Conservation (phyloP, 495 filamentous ascomycete genomes). For the Aspergillus ellipticus region DNA sequence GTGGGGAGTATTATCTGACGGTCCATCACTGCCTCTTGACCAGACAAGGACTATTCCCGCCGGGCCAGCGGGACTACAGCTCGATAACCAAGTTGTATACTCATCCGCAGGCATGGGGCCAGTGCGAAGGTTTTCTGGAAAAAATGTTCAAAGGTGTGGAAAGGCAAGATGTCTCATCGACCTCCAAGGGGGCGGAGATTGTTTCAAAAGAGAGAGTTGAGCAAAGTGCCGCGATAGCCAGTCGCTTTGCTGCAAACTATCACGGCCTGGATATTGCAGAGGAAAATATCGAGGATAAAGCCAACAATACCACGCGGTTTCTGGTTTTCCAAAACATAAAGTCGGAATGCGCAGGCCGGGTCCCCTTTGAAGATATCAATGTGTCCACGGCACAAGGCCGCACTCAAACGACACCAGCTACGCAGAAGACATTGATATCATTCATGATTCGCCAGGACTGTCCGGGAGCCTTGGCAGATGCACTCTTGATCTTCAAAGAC, state of each 20-base stretch:
- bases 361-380: slow-evolving; percentile 19
- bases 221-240: slow-evolving; percentile 72
- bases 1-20: slow-evolving; percentile 75
- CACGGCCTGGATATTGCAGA: slow-evolving; percentile 66
- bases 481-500: slow-evolving; percentile 70
- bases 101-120: slow-evolving; percentile 92
- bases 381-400: slow-evolving; percentile 4
- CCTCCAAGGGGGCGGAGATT: slow-evolving; percentile 75
- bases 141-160: slow-evolving; percentile 65
- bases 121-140: slow-evolving; percentile 75
- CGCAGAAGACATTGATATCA: slow-evolving; percentile 68
- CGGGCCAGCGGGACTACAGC: slow-evolving; percentile 24
- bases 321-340: slow-evolving; percentile 61
- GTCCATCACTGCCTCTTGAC: slow-evolving; percentile 84
- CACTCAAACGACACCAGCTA: slow-evolving; percentile 18
- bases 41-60: slow-evolving; percentile 30
- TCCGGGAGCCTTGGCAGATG: slow-evolving; percentile 77
- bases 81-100: slow-evolving; percentile 64
- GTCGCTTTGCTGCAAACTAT: slow-evolving; percentile 63
- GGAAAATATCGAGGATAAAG: slow-evolving; percentile 72
- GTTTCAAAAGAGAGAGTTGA: slow-evolving; percentile 57
- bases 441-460: slow-evolving; percentile 77
- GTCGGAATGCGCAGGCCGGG: slow-evolving; percentile 20
- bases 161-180: slow-evolving; percentile 80
- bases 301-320: slow-evolving; percentile 86